Evolutionary conservation across 2,329 filamentous ascomycete species (phyloP).

Genomic region (Amylocarpus encephaloides): DNA sequence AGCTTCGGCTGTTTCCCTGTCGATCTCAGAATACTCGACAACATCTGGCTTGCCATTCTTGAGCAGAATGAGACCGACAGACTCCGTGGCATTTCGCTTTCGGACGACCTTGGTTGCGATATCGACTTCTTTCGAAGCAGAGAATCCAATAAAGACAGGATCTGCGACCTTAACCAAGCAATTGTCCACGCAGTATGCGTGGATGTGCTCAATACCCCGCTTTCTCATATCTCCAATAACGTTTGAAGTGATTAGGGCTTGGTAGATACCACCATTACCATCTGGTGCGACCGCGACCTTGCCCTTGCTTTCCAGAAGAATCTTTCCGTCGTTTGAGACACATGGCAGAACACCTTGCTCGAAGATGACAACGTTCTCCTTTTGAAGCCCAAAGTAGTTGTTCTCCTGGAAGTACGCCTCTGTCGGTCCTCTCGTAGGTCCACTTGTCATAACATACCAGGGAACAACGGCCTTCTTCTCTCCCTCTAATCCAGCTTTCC

Average conservation of each 20-base stretch:
- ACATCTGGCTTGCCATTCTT: slow-evolving; percentile 97
- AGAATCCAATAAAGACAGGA: slow-evolving; percentile 90
- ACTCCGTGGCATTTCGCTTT: slow-evolving; percentile 94
- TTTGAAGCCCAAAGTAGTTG: slow-evolving; percentile 81
- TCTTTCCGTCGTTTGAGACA: slow-evolving; percentile 96
- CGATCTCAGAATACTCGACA: slow-evolving; percentile 97
- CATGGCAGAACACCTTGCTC: slow-evolving; percentile 96
- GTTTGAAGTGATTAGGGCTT: slow-evolving; percentile 73
- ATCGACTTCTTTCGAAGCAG: slow-evolving; percentile 80
- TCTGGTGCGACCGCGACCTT: slow-evolving; percentile 93
- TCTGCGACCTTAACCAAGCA: slow-evolving; percentile 99
- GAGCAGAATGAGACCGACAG: slow-evolving; percentile 85
- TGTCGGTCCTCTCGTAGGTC: slow-evolving; percentile 86
- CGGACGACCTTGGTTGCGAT: slow-evolving; percentile 99
- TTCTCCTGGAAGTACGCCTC: slow-evolving; percentile 87
- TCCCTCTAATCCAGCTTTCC: slow-evolving; percentile 53
- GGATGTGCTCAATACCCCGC: slow-evolving; percentile 88
- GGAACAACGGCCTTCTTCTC: slow-evolving; percentile 63
- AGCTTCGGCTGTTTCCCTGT: slow-evolving; percentile 80
- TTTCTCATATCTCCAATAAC: slow-evolving; percentile 82
- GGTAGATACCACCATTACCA: slow-evolving; percentile 95
- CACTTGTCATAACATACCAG: slow-evolving; percentile 99
- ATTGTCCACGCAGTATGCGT: slow-evolving; percentile 98
- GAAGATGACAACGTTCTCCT: slow-evolving; percentile 85
- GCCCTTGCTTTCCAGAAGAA: slow-evolving; percentile 82